A percentile compares a stretch with the other conserved stretches of the same genome.
phyloP scores from a whole-genome alignment of 352 stramenopile species.

The Pythium plurisporium region DNA sequence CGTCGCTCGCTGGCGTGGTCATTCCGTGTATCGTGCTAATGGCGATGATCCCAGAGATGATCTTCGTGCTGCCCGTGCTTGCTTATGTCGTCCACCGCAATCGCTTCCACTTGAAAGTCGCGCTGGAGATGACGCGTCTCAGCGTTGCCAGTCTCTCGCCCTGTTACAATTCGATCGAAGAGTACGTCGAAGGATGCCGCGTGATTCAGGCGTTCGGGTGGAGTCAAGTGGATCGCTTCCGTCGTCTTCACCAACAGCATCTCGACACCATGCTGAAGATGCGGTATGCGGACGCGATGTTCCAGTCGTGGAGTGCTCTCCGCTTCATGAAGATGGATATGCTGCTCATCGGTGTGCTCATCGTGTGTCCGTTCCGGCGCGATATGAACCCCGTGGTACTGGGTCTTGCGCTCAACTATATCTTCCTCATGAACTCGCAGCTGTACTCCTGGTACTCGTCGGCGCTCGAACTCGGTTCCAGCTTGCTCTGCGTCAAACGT shows the following conservation, averaged over 20 bases:
- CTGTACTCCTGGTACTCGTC: constrained; percentile 60
- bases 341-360: constrained; percentile 31
- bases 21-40: constrained; percentile 30
- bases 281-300: constrained; percentile 26
- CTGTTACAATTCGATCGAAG: constrained; percentile 25
- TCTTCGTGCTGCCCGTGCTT: constrained; percentile 71
- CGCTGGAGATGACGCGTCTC: constrained; percentile 19
- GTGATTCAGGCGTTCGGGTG: constrained; percentile 22
- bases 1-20: constrained; percentile 40
- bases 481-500: constrained; percentile 55
- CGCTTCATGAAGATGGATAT: constrained; percentile 45
- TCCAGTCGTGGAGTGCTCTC: constrained; percentile 38
- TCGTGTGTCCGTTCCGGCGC: constrained; percentile 31
- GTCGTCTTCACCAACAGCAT: constrained; percentile 48
- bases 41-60: constrained; percentile 40
- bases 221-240: constrained; percentile 43
- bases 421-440: constrained; percentile 69
- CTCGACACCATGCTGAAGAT: constrained; percentile 21
- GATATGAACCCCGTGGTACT: constrained; percentile 58
- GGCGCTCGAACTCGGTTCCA: constrained; percentile 38
- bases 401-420: constrained; percentile 87
- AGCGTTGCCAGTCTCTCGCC: constrained; percentile 14
- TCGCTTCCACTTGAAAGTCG: constrained; percentile 15
- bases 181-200: constrained; percentile 17
- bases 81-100: constrained; percentile 27